Percentiles rank a stretch among this genome's conserved stretches.
Conservation (phyloP, 495 filamentous ascomycete genomes). For the Neurospora hispaniola region DNA sequence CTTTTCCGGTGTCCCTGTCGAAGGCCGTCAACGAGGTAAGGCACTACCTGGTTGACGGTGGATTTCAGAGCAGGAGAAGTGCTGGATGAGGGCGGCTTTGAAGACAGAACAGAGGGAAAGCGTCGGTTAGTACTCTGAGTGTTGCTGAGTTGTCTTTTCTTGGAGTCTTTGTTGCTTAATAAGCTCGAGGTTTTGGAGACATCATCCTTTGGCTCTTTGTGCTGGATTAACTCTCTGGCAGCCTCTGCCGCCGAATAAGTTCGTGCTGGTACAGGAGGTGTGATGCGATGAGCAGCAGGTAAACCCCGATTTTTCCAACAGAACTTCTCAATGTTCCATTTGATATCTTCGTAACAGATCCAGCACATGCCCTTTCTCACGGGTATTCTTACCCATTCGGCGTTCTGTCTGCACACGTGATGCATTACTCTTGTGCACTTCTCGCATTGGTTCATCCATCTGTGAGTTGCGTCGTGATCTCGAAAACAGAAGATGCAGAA, state of each 20-base stretch:
- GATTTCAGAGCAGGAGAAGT: background rate
- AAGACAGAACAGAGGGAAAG: background rate
- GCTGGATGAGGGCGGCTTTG: background rate
- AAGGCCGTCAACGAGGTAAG: background rate
- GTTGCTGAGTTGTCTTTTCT: background rate
- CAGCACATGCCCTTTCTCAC: background rate
- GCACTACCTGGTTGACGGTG: background rate
- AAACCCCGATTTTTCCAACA: background rate
- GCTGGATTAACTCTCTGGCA: background rate
- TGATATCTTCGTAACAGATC: background rate
- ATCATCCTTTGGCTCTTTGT: background rate
- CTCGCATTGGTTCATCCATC: no score
- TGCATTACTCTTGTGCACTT: no score
- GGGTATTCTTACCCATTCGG: no score
- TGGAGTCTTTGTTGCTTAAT: background rate
- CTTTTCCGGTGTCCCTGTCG: background rate
- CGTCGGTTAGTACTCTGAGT: background rate
- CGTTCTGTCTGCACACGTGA: no score
- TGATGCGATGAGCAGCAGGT: background rate
- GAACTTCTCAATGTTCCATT: background rate
- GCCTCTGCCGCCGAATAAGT: rapidly evolving
- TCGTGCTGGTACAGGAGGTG: background rate
- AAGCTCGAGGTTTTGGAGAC: background rate
- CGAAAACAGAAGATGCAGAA: no score
- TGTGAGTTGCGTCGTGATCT: no score